These are phyloP conservation scores for Aspergillus sp. DNA, from an alignment of 2,329 filamentous ascomycete species.

Conservation along the genomic window DNA sequence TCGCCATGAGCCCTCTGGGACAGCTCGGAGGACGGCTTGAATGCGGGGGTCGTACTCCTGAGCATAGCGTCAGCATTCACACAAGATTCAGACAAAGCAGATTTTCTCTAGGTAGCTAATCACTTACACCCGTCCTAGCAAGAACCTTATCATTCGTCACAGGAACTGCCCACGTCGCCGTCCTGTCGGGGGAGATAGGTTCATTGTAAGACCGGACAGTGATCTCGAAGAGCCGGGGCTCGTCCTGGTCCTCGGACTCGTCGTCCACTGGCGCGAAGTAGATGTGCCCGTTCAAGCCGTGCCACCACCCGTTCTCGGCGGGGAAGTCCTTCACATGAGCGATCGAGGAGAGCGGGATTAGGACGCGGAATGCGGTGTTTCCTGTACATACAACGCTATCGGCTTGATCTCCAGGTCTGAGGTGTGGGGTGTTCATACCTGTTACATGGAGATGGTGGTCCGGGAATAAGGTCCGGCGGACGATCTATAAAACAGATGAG, in stretches of 20 bases:
- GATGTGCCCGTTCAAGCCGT: background rate
- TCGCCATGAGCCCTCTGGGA: slow-evolving; percentile 9
- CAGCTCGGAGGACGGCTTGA: background rate
- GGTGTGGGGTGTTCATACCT: background rate
- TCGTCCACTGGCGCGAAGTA: slow-evolving; percentile 12
- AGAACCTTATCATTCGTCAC: slow-evolving; percentile 3
- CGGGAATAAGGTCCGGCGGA: background rate
- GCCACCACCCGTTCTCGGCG: slow-evolving; percentile 9
- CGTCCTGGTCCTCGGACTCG: background rate
- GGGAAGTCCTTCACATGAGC: slow-evolving; percentile 2
- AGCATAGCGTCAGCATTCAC: background rate
- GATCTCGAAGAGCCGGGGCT: slow-evolving; percentile 5
- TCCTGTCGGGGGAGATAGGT: background rate
- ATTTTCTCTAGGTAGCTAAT: no score
- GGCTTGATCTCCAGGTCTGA: background rate
- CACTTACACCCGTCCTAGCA: background rate
- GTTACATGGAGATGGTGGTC: slow-evolving; percentile 4
- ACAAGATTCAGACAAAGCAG: no score
- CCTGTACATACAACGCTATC: background rate
- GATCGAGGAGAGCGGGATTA: slow-evolving; percentile 1
- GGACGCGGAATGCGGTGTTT: slow-evolving; percentile 7
- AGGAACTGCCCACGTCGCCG: slow-evolving; percentile 9
- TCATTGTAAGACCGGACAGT: slow-evolving; percentile 11
- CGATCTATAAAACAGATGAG: background rate
- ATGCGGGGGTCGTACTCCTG: slow-evolving; percentile 7